Conservation (phyloP, 306 rosid genomes). For the Rubus parviflorus region DNA sequence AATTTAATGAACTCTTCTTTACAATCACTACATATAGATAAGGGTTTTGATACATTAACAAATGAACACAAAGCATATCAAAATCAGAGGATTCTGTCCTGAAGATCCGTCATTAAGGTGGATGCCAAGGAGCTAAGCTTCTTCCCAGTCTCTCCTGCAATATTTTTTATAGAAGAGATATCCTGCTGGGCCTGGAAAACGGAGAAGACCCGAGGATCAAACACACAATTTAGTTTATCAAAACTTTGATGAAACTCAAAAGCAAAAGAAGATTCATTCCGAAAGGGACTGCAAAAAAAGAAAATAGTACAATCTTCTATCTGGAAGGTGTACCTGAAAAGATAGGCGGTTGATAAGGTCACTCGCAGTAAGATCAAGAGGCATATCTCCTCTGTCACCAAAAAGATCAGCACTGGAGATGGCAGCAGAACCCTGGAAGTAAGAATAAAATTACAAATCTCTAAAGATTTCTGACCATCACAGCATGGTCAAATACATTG, state of each 20-base stretch:
- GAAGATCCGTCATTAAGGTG: constrained; percentile 78
- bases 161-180: constrained; percentile 76
- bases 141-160: constrained; percentile 94
- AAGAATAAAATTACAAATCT: constrained; percentile 8
- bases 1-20: constrained; percentile 34
- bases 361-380: constrained; percentile 58
- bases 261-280: not conserved
- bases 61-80: constrained; percentile 36
- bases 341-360: constrained; percentile 76
- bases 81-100: constrained; percentile 79
- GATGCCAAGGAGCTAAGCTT: constrained; percentile 82
- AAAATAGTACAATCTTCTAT: not conserved
- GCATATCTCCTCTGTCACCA: constrained; percentile 49
- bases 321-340: constrained; percentile 48
- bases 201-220: not conserved
- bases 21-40: constrained; percentile 36
- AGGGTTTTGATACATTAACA: constrained; percentile 28
- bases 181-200: constrained; percentile 77
- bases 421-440: constrained; percentile 66
- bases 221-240: not conserved
- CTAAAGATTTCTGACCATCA: too few species aligned
- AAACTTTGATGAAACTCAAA: not conserved
- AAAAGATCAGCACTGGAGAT: constrained; percentile 92
- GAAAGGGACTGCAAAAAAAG: not conserved
- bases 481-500: not conserved